phyloP scores from a whole-genome alignment of 2,329 filamentous ascomycete genomes.

The Stachybotrys chartarum region DNA sequence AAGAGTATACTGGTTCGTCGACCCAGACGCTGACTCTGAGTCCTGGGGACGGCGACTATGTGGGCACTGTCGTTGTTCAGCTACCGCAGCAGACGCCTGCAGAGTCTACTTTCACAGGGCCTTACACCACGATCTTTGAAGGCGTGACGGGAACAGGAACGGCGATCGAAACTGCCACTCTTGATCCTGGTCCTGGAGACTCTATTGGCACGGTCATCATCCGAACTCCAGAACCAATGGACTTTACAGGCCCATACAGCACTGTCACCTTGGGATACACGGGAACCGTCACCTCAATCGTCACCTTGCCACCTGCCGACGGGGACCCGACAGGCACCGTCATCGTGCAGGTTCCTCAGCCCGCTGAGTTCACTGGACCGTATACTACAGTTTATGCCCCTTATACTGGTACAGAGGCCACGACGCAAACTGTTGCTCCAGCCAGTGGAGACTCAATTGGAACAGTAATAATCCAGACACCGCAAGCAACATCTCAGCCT shows the following conservation, averaged over 20 bases:
- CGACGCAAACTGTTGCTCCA: neutral
- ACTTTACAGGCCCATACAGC: neutral
- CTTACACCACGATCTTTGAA: neutral
- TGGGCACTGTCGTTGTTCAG: conserved; percentile 1
- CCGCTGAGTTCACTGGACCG: neutral
- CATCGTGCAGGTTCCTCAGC: neutral
- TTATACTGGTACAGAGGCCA: neutral
- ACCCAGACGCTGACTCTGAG: conserved; percentile 7
- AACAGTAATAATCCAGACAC: neutral
- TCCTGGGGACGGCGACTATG: neutral
- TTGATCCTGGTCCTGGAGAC: neutral
- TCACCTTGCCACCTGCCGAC: neutral
- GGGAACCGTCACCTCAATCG: neutral
- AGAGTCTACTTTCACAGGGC: neutral
- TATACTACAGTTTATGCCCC: neutral
- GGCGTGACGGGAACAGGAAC: neutral
- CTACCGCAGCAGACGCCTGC: neutral
- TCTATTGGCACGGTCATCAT: neutral
- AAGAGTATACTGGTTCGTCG: conserved; percentile 5
- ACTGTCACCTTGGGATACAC: neutral
- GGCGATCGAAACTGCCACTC: neutral
- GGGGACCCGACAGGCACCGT: neutral
- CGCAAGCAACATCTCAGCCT: neutral
- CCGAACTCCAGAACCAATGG: neutral
- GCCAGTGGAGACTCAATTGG: neutral